Evolutionary conservation across 768 basidiomycete species (phyloP), one percentile per base, ranked within the genome.

Genomic region (Amylocystis lapponica): DNA sequence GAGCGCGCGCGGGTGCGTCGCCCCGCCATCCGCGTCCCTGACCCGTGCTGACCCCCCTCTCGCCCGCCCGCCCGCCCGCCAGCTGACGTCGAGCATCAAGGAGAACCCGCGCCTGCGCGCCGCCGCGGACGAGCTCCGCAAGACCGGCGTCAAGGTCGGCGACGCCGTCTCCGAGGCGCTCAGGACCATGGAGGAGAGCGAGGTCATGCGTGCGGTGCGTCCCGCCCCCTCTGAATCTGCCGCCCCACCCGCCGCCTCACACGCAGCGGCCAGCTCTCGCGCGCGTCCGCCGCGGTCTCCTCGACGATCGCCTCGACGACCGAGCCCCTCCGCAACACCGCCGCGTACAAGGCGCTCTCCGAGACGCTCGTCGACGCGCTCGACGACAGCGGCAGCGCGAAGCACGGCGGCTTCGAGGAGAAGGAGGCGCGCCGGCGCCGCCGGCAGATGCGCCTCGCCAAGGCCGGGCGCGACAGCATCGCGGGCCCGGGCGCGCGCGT

Each of bases 281-380:
- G 78, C 53, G 90, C 93, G 2, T 87, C 90, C 0, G 78, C 83
- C 13, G 88, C 90, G 5, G 80, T 95, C 43, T 92, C 93, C 6
- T 79, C 72, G 9, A 87, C 87, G 5, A 90, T 94, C 36, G 83
- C 83, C 36, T 81, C 83, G 34, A 87, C 91, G 12, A 97, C 96
- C 3, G 93, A 95, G 49, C 95, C 95, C n/a, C 86, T 99, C 47
- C 85, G 96, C 32, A 92, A 96, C 50, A 99, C 95, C 2, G 83
- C 79, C 12, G 90, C 95, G 0, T 99, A 99, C 70, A 96, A 96
- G 68, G 72, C 83, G 1, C 69, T 97, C 6, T 79, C 91, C 1
- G 91, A 95, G 34, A 89, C 89, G 2, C 68, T 99, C 12, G 69
- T 92, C 4, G 96, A 99, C 50, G 90, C 93, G 3, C 72, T 99